phyloP scores from a whole-genome alignment of 1,139 yeast species.

The Lodderomyces jiufengensis region DNA sequence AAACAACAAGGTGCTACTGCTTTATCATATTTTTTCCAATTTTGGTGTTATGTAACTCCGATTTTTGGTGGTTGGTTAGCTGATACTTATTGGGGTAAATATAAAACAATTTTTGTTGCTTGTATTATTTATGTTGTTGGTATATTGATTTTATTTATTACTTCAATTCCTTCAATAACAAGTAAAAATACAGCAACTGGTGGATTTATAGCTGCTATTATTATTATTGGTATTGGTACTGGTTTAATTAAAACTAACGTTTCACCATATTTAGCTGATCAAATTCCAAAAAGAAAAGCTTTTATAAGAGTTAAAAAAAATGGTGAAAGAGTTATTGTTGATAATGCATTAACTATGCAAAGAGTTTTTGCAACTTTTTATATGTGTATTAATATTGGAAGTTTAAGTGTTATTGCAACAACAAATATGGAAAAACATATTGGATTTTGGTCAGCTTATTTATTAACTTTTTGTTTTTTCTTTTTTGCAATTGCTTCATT shows the following conservation, averaged over 20 bases:
- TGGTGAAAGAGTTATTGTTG: slow-evolving; percentile 39
- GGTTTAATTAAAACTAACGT: slow-evolving; percentile 82
- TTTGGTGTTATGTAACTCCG: slow-evolving; percentile 82
- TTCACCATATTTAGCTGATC: slow-evolving; percentile 78
- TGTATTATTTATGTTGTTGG: slow-evolving; percentile 61
- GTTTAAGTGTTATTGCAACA: slow-evolving; percentile 41
- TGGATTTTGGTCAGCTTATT: slow-evolving; percentile 44
- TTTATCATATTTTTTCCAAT: slow-evolving; percentile 70
- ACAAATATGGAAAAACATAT: slow-evolving; percentile 36
- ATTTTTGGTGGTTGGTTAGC: slow-evolving; percentile 73
- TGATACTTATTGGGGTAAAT: slow-evolving; percentile 72
- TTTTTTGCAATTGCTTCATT: slow-evolving; percentile 57
- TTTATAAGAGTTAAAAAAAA: slow-evolving; percentile 29
- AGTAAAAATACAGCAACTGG: slow-evolving; percentile 43
- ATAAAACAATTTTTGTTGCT: slow-evolving; percentile 62
- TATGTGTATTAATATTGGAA: slow-evolving; percentile 41
- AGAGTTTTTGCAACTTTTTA: slow-evolving; percentile 42
- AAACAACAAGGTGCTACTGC: slow-evolving; percentile 70
- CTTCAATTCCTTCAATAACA: slow-evolving; percentile 66
- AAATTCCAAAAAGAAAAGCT: slow-evolving; percentile 45
- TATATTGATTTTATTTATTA: slow-evolving; percentile 60
- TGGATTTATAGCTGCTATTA: slow-evolving; percentile 58
- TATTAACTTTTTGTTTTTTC: slow-evolving; percentile 65
- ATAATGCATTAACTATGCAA: slow-evolving; percentile 41
- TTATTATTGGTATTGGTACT: slow-evolving; percentile 72